phyloP scores from a whole-genome alignment of 139 green algal genomes.

The Chlamydomonas urium region DNA sequence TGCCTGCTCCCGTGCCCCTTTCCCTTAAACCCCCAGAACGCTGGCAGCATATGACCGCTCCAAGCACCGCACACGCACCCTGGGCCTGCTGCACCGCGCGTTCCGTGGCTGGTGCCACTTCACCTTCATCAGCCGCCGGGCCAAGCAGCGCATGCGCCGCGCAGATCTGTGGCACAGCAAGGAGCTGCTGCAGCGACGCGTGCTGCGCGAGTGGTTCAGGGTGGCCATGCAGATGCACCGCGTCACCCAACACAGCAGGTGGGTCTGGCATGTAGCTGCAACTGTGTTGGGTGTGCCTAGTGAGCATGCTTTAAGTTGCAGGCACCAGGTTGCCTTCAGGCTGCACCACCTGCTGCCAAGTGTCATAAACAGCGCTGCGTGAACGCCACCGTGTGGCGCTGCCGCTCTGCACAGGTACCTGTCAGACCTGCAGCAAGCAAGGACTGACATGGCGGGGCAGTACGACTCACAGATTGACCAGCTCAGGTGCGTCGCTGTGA shows the following conservation, averaged over 20 bases:
- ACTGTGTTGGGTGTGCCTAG: too few relatives aligned
- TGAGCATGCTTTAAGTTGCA: too few relatives aligned
- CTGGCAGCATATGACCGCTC: background rate
- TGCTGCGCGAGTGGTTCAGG: constrained; percentile 7
- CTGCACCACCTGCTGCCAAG: too few relatives aligned
- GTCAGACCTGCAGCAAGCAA: background rate
- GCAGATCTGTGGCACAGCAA: background rate
- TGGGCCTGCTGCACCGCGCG: background rate
- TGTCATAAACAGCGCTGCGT: too few relatives aligned
- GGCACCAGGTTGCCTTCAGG: too few relatives aligned
- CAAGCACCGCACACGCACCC: constrained; percentile 4
- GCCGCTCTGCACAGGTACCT: too few relatives aligned
- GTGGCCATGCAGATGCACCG: constrained; percentile 8
- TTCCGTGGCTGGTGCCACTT: constrained; percentile 7
- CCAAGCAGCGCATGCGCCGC: background rate
- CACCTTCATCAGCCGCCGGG: background rate
- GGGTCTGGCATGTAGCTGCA: too few relatives aligned
- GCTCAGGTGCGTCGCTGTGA: background rate
- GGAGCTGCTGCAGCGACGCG: constrained; percentile 7
- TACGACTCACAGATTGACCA: background rate
- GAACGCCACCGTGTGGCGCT: too few relatives aligned
- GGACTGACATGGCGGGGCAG: background rate
- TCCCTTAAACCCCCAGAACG: background rate
- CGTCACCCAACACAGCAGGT: background rate
- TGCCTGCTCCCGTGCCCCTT: too few relatives aligned